A percentile compares a stretch with the other conserved stretches of the same genome.
Conservation (phyloP, 352 stramenopile species). For the Elongisporangium prolatum region DNA sequence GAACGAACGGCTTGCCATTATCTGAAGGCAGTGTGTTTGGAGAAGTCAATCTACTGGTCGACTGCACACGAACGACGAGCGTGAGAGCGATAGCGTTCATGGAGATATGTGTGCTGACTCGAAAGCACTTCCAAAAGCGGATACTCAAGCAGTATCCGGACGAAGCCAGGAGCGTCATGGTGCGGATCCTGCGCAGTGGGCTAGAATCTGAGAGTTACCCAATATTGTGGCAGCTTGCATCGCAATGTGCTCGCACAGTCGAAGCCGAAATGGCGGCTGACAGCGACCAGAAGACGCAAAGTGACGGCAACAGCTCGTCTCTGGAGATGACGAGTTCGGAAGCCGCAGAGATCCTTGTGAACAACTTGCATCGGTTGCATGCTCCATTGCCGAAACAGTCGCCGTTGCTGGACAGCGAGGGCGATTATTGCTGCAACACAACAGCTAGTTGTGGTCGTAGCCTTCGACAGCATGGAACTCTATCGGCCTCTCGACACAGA, state of each 20-base stretch:
- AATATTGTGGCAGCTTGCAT: slow-evolving; percentile 10
- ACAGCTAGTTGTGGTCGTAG: background rate
- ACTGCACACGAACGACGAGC: slow-evolving; percentile 16
- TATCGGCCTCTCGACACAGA: background rate
- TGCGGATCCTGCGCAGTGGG: slow-evolving; percentile 10
- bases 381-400: background rate
- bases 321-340: background rate
- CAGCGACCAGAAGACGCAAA: background rate
- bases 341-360: slow-evolving; percentile 6
- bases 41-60: slow-evolving; percentile 17
- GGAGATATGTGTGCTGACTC: slow-evolving; percentile 15
- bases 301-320: background rate
- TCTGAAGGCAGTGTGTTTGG: slow-evolving; percentile 11
- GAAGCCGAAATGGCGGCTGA: background rate
- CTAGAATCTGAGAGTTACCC: slow-evolving; percentile 19
- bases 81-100: slow-evolving; percentile 16
- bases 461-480: background rate
- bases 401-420: background rate
- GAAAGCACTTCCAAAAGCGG: slow-evolving; percentile 7
- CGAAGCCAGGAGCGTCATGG: slow-evolving; percentile 14
- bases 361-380: slow-evolving; percentile 1
- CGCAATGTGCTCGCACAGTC: background rate
- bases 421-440: background rate
- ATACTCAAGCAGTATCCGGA: slow-evolving; percentile 15
- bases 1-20: background rate